Percentiles rank a stretch among this genome's conserved stretches.
These are phyloP conservation scores for Trichophyton schoenleinii DNA, from an alignment of 2,329 filamentous ascomycete genomes.

Conservation along the genomic window DNA sequence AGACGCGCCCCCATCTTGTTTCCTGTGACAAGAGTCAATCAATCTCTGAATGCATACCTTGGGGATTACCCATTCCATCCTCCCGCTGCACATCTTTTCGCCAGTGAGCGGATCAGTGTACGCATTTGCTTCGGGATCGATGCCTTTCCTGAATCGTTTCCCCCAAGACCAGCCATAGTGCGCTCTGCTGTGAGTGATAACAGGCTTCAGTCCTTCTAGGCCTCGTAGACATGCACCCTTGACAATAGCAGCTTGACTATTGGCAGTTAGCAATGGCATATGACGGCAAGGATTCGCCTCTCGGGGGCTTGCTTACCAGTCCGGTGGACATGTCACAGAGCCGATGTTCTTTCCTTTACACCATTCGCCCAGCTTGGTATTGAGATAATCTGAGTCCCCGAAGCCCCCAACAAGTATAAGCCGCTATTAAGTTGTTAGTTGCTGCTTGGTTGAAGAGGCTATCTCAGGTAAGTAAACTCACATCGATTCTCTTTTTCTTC, in stretches of 20 bases:
- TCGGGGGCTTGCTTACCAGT: neutral
- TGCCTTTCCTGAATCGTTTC: slow-evolving; percentile 7
- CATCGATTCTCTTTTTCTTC: slow-evolving; percentile 11
- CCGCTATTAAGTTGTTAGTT: slow-evolving; percentile 7
- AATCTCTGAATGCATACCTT: slow-evolving; percentile 7
- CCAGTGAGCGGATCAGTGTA: slow-evolving; percentile 4
- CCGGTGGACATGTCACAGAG: slow-evolving; percentile 4
- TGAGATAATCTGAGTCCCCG: slow-evolving; percentile 13
- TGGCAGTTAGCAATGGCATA: neutral
- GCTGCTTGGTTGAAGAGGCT: neutral
- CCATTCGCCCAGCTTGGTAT: slow-evolving; percentile 3
- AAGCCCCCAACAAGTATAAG: slow-evolving; percentile 14
- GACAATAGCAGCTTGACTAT: slow-evolving; percentile 11
- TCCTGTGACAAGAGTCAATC: neutral
- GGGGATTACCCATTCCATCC: slow-evolving; percentile 8
- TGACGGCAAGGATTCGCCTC: neutral
- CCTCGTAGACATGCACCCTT: slow-evolving; percentile 10
- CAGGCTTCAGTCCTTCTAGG: slow-evolving; percentile 7
- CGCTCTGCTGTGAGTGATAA: slow-evolving; percentile 6
- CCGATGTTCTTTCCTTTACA: neutral
- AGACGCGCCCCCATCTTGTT: neutral
- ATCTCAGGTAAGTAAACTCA: neutral
- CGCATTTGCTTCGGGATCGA: slow-evolving; percentile 6
- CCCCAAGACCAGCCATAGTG: slow-evolving; percentile 10
- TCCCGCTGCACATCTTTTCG: slow-evolving; percentile 4